Conservation (phyloP, 108 stramenopile species). For the Phaeodactylum tricornutum region DNA sequence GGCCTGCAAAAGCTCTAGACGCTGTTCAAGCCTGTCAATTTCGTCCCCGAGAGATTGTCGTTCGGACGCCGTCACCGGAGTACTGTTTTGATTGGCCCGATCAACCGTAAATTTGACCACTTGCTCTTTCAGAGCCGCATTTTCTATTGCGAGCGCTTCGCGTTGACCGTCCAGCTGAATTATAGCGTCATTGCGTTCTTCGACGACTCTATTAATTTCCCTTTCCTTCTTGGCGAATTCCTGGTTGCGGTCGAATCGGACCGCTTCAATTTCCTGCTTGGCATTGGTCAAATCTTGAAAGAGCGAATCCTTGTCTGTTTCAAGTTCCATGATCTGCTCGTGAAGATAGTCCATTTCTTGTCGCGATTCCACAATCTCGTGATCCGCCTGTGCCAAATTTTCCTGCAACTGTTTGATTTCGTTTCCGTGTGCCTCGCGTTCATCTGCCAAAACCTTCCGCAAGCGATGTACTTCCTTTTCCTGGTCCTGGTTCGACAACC, state of each 20-base stretch:
- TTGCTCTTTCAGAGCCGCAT: too few relatives aligned
- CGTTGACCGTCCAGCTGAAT: too few relatives aligned
- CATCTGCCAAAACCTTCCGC: conserved; percentile 1
- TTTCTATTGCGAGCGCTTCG: too few relatives aligned
- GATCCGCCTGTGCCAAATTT: not conserved
- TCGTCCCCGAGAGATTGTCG: not conserved
- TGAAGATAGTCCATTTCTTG: not conserved
- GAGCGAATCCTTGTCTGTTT: conserved; percentile 3
- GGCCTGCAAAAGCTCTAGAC: not conserved
- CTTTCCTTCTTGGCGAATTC: too few relatives aligned
- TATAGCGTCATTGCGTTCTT: too few relatives aligned
- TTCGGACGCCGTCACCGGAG: too few relatives aligned
- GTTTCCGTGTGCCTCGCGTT: not conserved
- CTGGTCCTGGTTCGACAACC: not conserved
- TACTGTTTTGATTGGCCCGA: too few relatives aligned
- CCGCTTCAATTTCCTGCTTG: too few relatives aligned
- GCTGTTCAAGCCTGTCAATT: not conserved
- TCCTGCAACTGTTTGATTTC: conserved; percentile 1
- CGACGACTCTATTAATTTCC: too few relatives aligned
- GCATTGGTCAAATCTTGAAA: too few relatives aligned
- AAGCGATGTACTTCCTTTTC: not conserved
- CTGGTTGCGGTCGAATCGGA: too few relatives aligned
- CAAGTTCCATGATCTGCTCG: not conserved
- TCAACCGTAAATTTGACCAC: too few relatives aligned
- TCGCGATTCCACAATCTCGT: not conserved